Conservation (phyloP, 768 basidiomycete species). For the Hortiboletus campestris region DNA sequence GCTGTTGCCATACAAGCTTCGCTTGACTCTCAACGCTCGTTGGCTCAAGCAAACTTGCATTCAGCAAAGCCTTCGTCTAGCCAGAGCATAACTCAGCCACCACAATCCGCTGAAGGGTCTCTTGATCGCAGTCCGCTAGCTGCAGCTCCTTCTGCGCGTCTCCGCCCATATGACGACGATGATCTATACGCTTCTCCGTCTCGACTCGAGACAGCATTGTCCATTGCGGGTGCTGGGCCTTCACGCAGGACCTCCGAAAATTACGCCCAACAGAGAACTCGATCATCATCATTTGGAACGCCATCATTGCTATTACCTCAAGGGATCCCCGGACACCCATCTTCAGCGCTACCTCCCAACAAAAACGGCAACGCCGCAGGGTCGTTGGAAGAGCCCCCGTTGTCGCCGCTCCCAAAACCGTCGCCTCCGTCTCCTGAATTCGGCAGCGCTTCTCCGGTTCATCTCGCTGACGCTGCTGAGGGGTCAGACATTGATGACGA, state of each 20-base stretch:
- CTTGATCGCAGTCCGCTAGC: neutral
- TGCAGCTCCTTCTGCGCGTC: neutral
- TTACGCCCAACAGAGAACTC: slow-evolving; percentile 11
- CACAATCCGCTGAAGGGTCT: slow-evolving; percentile 1
- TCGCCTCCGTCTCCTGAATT: slow-evolving; percentile 1
- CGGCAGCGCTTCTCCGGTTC: neutral
- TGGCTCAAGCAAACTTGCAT: neutral
- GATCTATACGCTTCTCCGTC: slow-evolving; percentile 52
- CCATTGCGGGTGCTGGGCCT: slow-evolving; percentile 60
- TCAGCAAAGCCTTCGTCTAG: slow-evolving; percentile 2
- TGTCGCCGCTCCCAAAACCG: neutral
- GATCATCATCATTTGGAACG: slow-evolving; percentile 36
- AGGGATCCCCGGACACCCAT: neutral
- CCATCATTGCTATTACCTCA: slow-evolving; percentile 33
- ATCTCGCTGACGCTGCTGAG: neutral
- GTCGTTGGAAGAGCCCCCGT: slow-evolving; percentile 5
- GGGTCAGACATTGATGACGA: slow-evolving; percentile 33
- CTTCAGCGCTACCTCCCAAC: neutral
- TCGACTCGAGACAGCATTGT: slow-evolving; percentile 63
- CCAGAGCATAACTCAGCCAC: neutral
- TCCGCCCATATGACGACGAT: slow-evolving; percentile 32
- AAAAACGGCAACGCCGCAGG: neutral
- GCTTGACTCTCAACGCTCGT: slow-evolving; percentile 35
- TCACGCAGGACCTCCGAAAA: slow-evolving; percentile 20
- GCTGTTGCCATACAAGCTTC: slow-evolving; percentile 64